Percentiles rank a stretch among this genome's conserved stretches.
phyloP scores from a whole-genome alignment of 2,329 filamentous ascomycete species.

The Neopestalotiopsis clavispora region DNA sequence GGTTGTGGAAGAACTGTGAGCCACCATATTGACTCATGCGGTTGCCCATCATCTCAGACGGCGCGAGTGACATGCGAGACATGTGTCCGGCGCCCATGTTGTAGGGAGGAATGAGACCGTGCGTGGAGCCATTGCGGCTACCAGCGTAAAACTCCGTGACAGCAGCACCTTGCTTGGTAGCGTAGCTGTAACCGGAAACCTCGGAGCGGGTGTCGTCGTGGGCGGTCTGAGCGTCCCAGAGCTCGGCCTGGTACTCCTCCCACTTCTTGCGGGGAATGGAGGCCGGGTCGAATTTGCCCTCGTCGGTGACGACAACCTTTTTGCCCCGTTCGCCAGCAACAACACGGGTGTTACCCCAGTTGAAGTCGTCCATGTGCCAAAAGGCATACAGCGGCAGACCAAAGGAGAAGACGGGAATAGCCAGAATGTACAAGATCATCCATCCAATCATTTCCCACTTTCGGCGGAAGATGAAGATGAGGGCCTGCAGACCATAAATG shows the following conservation, averaged over 20 bases:
- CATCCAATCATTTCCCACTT: slow-evolving; percentile 99
- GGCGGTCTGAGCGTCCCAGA: slow-evolving; percentile 93
- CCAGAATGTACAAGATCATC: slow-evolving; percentile 95
- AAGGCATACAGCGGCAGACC: slow-evolving; percentile 92
- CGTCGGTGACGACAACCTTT: slow-evolving; percentile 91
- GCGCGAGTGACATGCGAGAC: slow-evolving; percentile 80
- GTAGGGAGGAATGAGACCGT: slow-evolving; percentile 49
- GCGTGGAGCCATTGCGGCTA: slow-evolving; percentile 60
- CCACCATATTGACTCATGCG: slow-evolving; percentile 66
- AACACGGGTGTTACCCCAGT: slow-evolving; percentile 98
- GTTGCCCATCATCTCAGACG: slow-evolving; percentile 67
- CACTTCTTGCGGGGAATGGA: slow-evolving; percentile 97
- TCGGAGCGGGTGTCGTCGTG: slow-evolving; percentile 83
- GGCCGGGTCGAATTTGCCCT: slow-evolving; percentile 94
- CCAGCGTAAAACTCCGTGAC: slow-evolving; percentile 73
- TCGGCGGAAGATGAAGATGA: slow-evolving; percentile 94
- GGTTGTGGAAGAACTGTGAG: slow-evolving; percentile 61
- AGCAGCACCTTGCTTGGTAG: slow-evolving; percentile 72
- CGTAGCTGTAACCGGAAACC: slow-evolving; percentile 92
- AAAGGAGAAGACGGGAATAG: slow-evolving; percentile 90
- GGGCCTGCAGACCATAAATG: slow-evolving; percentile 96
- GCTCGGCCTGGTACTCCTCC: slow-evolving; percentile 98
- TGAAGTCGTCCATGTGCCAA: slow-evolving; percentile 99
- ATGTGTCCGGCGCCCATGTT: slow-evolving; percentile 54
- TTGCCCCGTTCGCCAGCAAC: slow-evolving; percentile 93